These are phyloP conservation scores for Hymenoscyphus scutula DNA, from an alignment of 2,329 filamentous ascomycete species.

Conservation along the genomic window DNA sequence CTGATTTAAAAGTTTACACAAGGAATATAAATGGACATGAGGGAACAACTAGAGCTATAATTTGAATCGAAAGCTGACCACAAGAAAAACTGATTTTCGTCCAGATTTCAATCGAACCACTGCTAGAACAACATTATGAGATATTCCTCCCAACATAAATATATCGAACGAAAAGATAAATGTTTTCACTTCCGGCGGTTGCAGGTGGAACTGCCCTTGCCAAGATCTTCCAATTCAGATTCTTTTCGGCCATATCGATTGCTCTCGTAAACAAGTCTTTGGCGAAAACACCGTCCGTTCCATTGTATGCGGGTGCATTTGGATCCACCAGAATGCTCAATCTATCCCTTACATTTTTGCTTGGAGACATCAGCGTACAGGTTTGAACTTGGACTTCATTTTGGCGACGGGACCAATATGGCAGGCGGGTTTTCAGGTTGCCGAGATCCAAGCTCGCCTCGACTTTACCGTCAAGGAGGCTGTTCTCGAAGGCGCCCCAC, in stretches of 20 bases:
- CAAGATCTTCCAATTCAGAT: neutral
- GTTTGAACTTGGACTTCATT: neutral
- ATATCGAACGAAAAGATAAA: neutral
- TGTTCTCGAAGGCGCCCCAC: neutral
- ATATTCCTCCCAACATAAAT: conserved; percentile 1
- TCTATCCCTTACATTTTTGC: neutral
- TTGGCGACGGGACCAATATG: neutral
- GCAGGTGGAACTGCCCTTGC: neutral
- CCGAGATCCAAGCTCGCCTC: neutral
- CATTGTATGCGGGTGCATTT: neutral
- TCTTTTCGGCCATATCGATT: neutral
- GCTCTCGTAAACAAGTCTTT: neutral
- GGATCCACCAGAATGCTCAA: neutral
- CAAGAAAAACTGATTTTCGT: too few relatives aligned
- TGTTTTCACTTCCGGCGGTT: neutral
- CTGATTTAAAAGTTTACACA: too few relatives aligned
- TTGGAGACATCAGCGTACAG: neutral
- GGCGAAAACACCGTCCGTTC: neutral
- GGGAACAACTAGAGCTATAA: too few relatives aligned
- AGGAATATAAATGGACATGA: too few relatives aligned
- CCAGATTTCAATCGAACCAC: too few relatives aligned
- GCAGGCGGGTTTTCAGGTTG: neutral
- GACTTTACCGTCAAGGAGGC: neutral
- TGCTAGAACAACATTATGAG: neutral
- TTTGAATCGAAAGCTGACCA: too few relatives aligned